Conservation (phyloP, 371 early-diverging fungal genomes). For the Rhizopus delemar region DNA sequence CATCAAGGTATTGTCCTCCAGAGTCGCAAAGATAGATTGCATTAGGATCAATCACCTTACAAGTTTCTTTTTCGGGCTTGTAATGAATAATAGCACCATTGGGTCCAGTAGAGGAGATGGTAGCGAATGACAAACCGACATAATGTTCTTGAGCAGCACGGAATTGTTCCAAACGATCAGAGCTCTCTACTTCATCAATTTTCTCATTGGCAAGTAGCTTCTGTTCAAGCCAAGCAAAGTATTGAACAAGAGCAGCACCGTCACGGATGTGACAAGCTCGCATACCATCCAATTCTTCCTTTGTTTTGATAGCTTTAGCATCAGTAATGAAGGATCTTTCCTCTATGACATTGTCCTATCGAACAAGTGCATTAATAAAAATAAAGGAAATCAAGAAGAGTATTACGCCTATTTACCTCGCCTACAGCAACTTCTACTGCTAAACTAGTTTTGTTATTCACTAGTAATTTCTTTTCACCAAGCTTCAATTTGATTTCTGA, state of each 20-base stretch:
- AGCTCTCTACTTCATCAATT: slow-evolving; percentile 77
- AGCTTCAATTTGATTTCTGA: slow-evolving; percentile 18
- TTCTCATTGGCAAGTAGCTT: slow-evolving; percentile 68
- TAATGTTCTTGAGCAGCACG: slow-evolving; percentile 71
- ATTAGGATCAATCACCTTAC: slow-evolving; percentile 55
- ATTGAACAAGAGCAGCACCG: slow-evolving; percentile 88
- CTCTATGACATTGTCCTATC: slow-evolving; percentile 52
- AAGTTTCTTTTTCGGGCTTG: slow-evolving; percentile 79
- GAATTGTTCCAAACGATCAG: slow-evolving; percentile 75
- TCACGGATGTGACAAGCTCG: slow-evolving; percentile 93
- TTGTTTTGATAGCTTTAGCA: slow-evolving; percentile 94
- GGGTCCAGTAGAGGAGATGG: slow-evolving; percentile 94
- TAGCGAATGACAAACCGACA: slow-evolving; percentile 95
- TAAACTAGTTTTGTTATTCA: slow-evolving; percentile 68
- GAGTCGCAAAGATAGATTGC: slow-evolving; percentile 95
- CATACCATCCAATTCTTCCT: slow-evolving; percentile 93
- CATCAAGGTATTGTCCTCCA: slow-evolving; percentile 97
- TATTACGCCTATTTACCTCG: slow-evolving; percentile 24
- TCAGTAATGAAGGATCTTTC: slow-evolving; percentile 72
- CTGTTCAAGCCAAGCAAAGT: slow-evolving; percentile 96
- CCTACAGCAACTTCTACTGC: slow-evolving; percentile 71
- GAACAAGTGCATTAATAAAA: slow-evolving; percentile 7
- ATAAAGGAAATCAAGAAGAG: too few relatives aligned
- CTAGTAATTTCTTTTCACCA: slow-evolving; percentile 41
- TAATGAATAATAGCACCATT: slow-evolving; percentile 99